These are phyloP conservation scores for Candida corydali DNA, from an alignment of 805 yeast genomes.

Conservation along the genomic window DNA sequence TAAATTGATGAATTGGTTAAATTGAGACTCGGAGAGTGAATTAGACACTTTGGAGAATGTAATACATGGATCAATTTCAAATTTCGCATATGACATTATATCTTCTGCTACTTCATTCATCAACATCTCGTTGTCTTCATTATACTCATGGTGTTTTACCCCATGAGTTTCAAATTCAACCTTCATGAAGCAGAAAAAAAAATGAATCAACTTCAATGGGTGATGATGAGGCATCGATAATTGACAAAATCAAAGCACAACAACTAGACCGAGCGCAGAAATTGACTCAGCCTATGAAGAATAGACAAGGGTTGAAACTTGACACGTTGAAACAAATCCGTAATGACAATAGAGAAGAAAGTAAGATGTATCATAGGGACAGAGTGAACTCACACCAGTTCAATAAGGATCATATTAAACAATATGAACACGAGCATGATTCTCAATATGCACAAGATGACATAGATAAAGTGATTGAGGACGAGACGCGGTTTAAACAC, in stretches of 20 bases:
- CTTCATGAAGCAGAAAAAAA: constrained; percentile 2
- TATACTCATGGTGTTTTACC: constrained; percentile 7
- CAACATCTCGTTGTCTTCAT: constrained; percentile 14
- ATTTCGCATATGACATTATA: constrained; percentile 6
- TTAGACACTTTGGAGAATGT: constrained; percentile 6
- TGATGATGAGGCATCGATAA: not conserved
- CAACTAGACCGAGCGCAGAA: constrained; percentile 16
- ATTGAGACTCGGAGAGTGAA: not conserved
- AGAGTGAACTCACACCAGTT: constrained; percentile 15
- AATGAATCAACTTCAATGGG: not conserved
- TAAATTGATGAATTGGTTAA: constrained; percentile 17
- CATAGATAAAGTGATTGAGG: constrained; percentile 19
- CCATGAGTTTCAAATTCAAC: constrained; percentile 5
- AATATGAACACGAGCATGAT: constrained; percentile 10
- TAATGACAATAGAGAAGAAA: constrained; percentile 20
- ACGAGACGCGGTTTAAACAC: not conserved
- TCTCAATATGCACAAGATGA: constrained; percentile 12
- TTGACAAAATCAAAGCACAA: constrained; percentile 13
- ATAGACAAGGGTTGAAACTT: constrained; percentile 19
- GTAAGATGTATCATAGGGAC: constrained; percentile 15
- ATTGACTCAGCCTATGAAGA: constrained; percentile 13
- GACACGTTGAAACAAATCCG: constrained; percentile 21
- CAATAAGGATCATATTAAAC: constrained; percentile 8
- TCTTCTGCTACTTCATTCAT: constrained; percentile 14
- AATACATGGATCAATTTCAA: not conserved